Conservation (phyloP, 306 rosid genomes). For the Lagenaria siceraria region DNA sequence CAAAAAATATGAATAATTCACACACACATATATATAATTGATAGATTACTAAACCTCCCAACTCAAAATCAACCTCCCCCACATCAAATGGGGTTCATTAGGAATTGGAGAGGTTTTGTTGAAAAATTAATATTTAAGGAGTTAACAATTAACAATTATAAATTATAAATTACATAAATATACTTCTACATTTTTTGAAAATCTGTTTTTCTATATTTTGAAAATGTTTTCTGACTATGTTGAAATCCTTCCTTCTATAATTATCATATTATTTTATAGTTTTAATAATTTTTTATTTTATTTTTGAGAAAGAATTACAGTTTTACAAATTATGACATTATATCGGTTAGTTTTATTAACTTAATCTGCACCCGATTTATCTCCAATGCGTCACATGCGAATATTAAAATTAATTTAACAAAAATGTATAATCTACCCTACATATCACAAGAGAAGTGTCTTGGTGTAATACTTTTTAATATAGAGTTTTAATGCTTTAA, state of each 20-base stretch:
- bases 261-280: neutral
- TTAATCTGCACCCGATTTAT: too few relatives aligned
- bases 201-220: neutral
- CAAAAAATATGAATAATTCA: neutral
- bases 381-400: too few relatives aligned
- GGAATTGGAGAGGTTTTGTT: neutral
- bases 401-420: too few relatives aligned
- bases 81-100: neutral
- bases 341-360: too few relatives aligned
- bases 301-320: too few relatives aligned
- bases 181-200: neutral
- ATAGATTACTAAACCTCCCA: neutral
- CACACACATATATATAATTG: neutral
- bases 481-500: too few relatives aligned
- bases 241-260: neutral
- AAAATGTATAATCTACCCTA: too few relatives aligned
- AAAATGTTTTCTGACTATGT: neutral
- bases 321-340: neutral
- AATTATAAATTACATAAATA: neutral
- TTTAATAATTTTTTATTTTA: too few relatives aligned
- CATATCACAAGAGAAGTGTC: too few relatives aligned
- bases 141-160: neutral
- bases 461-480: too few relatives aligned
- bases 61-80: neutral
- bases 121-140: neutral